Conservation (phyloP, 306 rosid species). For the Vigna angularis region DNA sequence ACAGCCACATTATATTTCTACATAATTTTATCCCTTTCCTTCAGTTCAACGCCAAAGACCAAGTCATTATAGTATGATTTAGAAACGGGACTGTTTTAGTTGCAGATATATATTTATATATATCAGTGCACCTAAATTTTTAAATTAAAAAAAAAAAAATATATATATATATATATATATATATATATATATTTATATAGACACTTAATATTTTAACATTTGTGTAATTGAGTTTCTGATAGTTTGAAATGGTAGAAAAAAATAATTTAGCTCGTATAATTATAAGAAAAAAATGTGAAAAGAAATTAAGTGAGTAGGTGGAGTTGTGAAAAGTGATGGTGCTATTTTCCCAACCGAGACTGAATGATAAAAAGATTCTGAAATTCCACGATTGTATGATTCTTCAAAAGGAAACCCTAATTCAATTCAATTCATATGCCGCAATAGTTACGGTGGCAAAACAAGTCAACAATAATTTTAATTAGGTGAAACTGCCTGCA, state of each 20-base stretch:
- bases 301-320: conserved; percentile 25
- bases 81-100: too few species aligned
- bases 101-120: too few species aligned
- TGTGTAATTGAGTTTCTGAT: too few species aligned
- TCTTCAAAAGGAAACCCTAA: neutral
- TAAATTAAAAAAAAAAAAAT: too few species aligned
- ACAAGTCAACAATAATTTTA: conserved; percentile 36
- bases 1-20: neutral
- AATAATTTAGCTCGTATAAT: too few species aligned
- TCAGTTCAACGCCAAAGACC: conserved; percentile 33
- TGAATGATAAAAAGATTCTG: neutral
- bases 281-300: conserved; percentile 29
- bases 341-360: conserved; percentile 38
- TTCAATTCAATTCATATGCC: neutral
- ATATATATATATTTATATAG: too few species aligned
- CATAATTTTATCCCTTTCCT: neutral
- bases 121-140: too few species aligned
- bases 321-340: conserved; percentile 27
- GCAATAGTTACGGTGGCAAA: neutral
- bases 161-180: too few species aligned
- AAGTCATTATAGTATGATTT: neutral
- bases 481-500: conserved; percentile 37
- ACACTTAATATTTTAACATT: too few species aligned
- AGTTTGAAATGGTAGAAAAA: too few species aligned
- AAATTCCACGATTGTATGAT: neutral